Conservation (phyloP, 768 basidiomycete species). For the Panus rudis region DNA sequence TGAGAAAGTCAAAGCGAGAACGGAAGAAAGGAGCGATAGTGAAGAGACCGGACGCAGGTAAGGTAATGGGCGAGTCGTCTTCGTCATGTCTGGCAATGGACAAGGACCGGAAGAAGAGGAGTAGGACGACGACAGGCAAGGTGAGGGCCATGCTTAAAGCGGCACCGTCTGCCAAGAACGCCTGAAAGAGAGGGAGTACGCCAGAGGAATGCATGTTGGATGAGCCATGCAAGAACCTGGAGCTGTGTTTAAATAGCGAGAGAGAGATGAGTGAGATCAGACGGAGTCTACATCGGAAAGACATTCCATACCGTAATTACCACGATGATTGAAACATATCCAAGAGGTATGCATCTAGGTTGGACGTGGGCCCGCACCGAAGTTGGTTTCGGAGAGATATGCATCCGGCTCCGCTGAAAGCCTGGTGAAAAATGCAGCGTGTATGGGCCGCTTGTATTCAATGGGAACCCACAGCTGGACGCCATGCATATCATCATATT, state of each 20-base stretch:
- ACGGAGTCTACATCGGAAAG: no score
- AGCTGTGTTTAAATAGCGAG: no score
- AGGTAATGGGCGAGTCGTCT: constrained; percentile 42
- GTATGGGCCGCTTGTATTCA: neutral
- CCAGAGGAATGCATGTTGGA: constrained; percentile 37
- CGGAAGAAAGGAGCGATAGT: constrained; percentile 65
- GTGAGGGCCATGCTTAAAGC: constrained; percentile 28
- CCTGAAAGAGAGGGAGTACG: constrained; percentile 30
- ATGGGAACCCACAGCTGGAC: neutral
- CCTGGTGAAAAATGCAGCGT: no score
- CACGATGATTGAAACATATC: no score
- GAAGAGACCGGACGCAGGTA: constrained; percentile 54
- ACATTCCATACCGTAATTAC: no score
- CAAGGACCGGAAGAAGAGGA: constrained; percentile 28
- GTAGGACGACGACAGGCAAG: constrained; percentile 23
- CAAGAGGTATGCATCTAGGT: no score
- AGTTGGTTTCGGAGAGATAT: no score
- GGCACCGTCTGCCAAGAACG: constrained; percentile 28
- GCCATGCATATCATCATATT: neutral
- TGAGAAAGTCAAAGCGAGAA: constrained; percentile 63
- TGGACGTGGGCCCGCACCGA: no score
- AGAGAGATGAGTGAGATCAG: no score
- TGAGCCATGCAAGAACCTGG: no score
- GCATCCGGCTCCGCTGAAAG: no score
- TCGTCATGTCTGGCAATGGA: constrained; percentile 32